Percentiles rank a stretch among this genome's conserved stretches.
These are phyloP conservation scores for Agrocybe praecox DNA, from an alignment of 768 basidiomycete species.

Conservation along the genomic window DNA sequence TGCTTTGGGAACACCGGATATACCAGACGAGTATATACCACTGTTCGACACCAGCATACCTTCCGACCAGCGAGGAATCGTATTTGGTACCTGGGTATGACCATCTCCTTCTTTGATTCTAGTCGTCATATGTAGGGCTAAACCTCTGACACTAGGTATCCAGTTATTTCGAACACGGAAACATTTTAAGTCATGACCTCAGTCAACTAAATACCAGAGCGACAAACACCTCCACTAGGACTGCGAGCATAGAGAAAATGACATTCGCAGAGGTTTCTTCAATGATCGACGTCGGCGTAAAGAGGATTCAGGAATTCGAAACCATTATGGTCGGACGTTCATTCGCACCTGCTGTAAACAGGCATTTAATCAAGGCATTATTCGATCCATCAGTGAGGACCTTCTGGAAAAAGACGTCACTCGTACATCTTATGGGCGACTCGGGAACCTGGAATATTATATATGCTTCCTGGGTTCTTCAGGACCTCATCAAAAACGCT, in stretches of 20 bases:
- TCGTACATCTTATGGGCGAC: neutral
- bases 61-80: neutral
- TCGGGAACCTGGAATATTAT: neutral
- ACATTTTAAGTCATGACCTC: neutral
- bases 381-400: neutral
- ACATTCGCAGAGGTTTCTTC: neutral
- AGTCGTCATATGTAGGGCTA: neutral
- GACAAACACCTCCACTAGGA: neutral
- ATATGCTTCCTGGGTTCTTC: neutral
- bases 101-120: neutral
- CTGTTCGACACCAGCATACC: neutral
- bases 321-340: neutral
- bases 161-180: neutral
- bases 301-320: neutral
- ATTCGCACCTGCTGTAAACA: neutral
- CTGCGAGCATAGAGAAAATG: neutral
- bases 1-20: neutral
- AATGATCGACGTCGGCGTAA: neutral
- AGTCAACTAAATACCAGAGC: neutral
- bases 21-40: neutral
- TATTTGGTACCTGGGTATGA: neutral
- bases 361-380: neutral
- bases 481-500: neutral
- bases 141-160: neutral
- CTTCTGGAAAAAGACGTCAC: neutral